Base-by-base conservation (phyloP, 139 green algal genomes). In the Nannochloris sp. region DNA sequence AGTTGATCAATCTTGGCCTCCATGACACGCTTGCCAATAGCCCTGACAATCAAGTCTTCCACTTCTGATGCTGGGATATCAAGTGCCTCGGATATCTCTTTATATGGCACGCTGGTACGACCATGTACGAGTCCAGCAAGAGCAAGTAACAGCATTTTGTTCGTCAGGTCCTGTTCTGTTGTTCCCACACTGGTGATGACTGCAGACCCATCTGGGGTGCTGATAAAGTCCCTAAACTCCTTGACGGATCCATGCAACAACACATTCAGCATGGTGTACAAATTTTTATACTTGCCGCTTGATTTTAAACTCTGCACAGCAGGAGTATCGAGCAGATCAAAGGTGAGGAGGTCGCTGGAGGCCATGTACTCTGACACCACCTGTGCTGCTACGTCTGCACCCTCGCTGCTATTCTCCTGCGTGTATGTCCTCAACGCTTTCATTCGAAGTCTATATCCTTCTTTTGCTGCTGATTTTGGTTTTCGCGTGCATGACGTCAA, bases 21-120 rank as follows among this genome's bases (percentile, higher is more conserved):
- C 4, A 77, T 36, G 9, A 81, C 62, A 25, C 55, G 45, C 74
- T 81, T 80, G 49, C 78, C 78, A 59, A 83, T 84, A 4, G 78
- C 78, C 49, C 63, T 53, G 37, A 84, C 72, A 33, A 84, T 59
- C 36, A 63, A 67, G 5, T 33, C 49, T 71, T 84, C 78, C 37
- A 83, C 78, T 57, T 84, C 75, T 4, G 14, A 53, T 1, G 36
- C 48, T 17, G 16, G 17, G 40, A 78, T 30, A 6, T 45, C 62
- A 53, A 78, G 53, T 11, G 60, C 30, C 3, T 13, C 13, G 10
- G 33, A 49, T 29, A 77, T 68, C 23, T 77, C 58, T 20, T 50
- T 48, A 50, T 69, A 77, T 6, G 36, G 59, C 10, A 77, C n/a
- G 25, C 23, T 37, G 2, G 43, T 13, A 4, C 30, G 28, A 30